Base-by-base conservation (phyloP, 768 basidiomycete genomes). In the Lentinula edodes region DNA sequence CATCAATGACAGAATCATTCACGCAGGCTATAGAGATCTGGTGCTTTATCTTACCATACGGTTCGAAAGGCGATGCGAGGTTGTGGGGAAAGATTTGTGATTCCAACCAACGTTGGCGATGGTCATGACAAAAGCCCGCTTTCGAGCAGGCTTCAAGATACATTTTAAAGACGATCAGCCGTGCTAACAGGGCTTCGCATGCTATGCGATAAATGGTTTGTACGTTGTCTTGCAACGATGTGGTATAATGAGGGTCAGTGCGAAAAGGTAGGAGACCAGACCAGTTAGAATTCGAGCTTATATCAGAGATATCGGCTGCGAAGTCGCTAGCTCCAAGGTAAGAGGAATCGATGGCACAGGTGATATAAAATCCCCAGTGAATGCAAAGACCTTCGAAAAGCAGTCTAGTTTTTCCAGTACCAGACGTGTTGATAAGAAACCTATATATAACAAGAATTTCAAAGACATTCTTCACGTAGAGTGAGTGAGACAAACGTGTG, bases 311-410 rank as follows among this genome's bases (percentile, higher is more conserved):
- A 39, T 9, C 13, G 13, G 7, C 9, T 9, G 38, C 7, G 13
- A 62, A 15, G 36, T 62, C 61, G 28, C 23, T 12, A 16, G 61
- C 56, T 6, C 62, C 62, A 9, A 59, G 45, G 28, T 7, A 4
- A 16, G 13, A 43, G 4, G 50, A 42, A 45, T 63, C 62, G 12
- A 59, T 43, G 10, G 39, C n/a, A 5, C 28, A 52, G 3, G 57
- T 50, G 9, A 64, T 43, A 43, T 61, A 61, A 2, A 64, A 39
- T 2, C 60, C 60, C 63, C 63, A 64, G 9, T 61, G 45, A 6
- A 51, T 6, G 56, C 63, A 64, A 16, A 61, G 41, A 13, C 59
- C 63, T 52, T 61, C 63, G 18, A 61, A 38, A 39, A 39, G 38
- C 9, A 39, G 38, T 13, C 13, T 39, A 13, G 38, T 9, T 39